phyloP scores from a whole-genome alignment of 164 flowering plant species.

The Dillenia suffruticosa region DNA sequence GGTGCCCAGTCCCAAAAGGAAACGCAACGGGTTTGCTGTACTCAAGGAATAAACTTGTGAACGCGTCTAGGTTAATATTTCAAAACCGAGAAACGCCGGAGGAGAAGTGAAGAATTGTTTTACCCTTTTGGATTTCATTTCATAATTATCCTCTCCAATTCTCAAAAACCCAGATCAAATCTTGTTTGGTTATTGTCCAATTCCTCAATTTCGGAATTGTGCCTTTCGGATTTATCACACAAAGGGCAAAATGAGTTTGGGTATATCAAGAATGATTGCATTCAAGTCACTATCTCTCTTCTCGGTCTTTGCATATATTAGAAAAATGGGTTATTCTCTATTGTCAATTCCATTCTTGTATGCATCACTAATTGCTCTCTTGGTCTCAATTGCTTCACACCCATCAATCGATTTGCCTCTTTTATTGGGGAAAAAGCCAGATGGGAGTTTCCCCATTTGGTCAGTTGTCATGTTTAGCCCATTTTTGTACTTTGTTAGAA shows the following conservation, averaged over 20 bases:
- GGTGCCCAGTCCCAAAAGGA: too few species aligned
- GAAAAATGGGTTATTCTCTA: conserved; percentile 26
- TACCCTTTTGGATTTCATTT: too few species aligned
- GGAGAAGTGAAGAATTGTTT: too few species aligned
- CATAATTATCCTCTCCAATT: too few species aligned
- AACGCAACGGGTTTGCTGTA: too few species aligned
- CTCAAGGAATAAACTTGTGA: too few species aligned
- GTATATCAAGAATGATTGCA: conserved; percentile 48
- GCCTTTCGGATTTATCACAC: neutral
- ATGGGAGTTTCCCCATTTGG: conserved; percentile 78
- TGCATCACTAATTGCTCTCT: conserved; percentile 45
- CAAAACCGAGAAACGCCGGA: too few species aligned
- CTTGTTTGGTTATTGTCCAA: neutral
- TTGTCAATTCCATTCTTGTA: conserved; percentile 59
- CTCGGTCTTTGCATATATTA: conserved; percentile 31
- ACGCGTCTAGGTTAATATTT: too few species aligned
- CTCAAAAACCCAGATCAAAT: neutral
- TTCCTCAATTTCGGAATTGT: neutral
- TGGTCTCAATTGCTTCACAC: conserved; percentile 64
- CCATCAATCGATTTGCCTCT: conserved; percentile 72
- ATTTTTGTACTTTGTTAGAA: conserved; percentile 49
- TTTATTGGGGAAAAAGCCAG: conserved; percentile 64
- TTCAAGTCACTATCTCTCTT: conserved; percentile 44
- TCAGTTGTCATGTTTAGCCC: conserved; percentile 63
- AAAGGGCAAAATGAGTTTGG: conserved; percentile 33